phyloP scores from a whole-genome alignment of 1,284 basidiomycete species.

The Rhodotorula sp. region DNA sequence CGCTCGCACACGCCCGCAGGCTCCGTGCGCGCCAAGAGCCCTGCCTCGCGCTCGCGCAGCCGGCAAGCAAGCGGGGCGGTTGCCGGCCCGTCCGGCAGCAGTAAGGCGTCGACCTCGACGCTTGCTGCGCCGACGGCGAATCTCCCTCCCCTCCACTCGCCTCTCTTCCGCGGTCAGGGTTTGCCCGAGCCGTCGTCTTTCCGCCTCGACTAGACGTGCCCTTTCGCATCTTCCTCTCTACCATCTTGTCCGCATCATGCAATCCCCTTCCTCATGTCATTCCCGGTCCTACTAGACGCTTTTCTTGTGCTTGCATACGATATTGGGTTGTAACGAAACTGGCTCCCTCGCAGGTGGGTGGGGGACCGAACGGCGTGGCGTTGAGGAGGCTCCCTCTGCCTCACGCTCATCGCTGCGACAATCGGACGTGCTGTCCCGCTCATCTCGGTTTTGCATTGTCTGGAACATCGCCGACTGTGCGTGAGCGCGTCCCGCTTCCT shows the following conservation, averaged over 20 bases:
- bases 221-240: not conserved
- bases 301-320: not conserved
- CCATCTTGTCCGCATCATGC: not conserved
- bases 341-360: not conserved
- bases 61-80: not conserved
- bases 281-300: not conserved
- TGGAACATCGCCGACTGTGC: no score
- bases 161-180: conserved; percentile 13
- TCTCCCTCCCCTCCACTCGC: conserved; percentile 21
- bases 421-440: no score
- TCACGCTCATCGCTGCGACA: no score
- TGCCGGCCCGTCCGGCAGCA: no score
- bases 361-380: not conserved
- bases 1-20: conserved; percentile 9
- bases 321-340: not conserved
- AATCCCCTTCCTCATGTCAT: not conserved
- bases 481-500: no score
- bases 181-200: not conserved
- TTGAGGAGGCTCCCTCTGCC: no score
- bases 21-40: not conserved
- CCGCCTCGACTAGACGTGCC: conserved; percentile 2
- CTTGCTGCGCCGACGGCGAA: conserved; percentile 17
- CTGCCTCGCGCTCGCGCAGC: not conserved
- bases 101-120: not conserved
- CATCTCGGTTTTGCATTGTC: no score